Base-by-base conservation (phyloP, 2,329 filamentous ascomycete species). In the Rhinocladiella mackenziei region DNA sequence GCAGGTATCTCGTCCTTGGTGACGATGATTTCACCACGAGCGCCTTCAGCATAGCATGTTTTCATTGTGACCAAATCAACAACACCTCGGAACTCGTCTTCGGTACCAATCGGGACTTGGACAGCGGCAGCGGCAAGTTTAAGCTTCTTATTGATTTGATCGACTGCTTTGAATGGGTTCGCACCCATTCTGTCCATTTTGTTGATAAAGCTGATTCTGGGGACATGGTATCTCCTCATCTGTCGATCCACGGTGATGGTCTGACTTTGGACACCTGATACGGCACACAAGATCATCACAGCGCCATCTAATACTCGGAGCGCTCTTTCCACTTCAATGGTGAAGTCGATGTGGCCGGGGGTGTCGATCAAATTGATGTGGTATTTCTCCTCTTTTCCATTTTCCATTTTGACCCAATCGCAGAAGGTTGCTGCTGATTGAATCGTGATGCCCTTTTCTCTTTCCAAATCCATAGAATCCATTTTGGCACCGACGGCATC, bases 141-240 rank as follows among this genome's bases (percentile, higher is more conserved):
- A 52, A 98, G 79, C 71, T 98, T 98, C 60, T 83, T 79, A 72
- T 95, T 96, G 75, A 98, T 97, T 70, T 96, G 89, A 29, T 98
- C 91, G 45, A 98, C 82, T 6, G 89, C 89, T 70, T 94, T 96
- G 81, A 89, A 98, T 6, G 92, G 92, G 64, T 98, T 97, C 54
- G 92, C 87, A 48, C 92, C 92, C 85, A 96, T 96, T 55, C 92
- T 84, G 63, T 98, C 92, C 91, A 98, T 97, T 77, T 98, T 98
- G 75, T 98, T 98, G 65, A 98, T 81, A 62, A 98, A 98, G 42
- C 86, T 94, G 65, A 98, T 83, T 58, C 92, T 80, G 50, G 92
- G 92, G 52, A 98, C 83, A 63, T 97, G 91, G 75, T 98, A 98
- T 57, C 92, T 83, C 73, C 89, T 87, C 92, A 98, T 98, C 73